Base-by-base conservation (phyloP, 768 basidiomycete species). In the Kondoa subrosea region DNA sequence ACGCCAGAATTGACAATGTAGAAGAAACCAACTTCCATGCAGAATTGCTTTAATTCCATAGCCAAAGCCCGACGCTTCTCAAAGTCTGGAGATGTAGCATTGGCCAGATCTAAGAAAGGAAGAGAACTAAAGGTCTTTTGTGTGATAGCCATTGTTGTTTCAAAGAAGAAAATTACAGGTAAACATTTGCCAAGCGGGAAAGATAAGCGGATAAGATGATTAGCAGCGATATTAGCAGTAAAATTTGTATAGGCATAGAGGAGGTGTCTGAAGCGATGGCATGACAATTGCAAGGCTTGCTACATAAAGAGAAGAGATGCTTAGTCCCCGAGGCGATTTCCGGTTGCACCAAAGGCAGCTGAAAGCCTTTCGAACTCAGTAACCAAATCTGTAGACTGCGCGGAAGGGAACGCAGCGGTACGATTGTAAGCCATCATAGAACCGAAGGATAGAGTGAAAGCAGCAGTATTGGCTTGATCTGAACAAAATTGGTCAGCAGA, bases 1-100 rank as follows among this genome's bases (percentile, higher is more conserved):
- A 74, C 68, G 14, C 72, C 73, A 33, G n/a, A n/a, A n/a, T n/a
- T n/a, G n/a, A n/a, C n/a, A 59, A 73, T 61, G 66, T 73, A 73
- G 65, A 72, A 70, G 66, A 71, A 73, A 1, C 71, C 71, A 2
- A 29, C 2, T 17, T 67, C 57, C 29, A 12, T 0, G 26, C 63
- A 32, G 17, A 61, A 67, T 27, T 64, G 31, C 57, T 70, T 67
- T 12, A 72, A 40, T 58, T 71, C 68, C 1, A n/a, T 34, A 0
- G 72, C 72, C 4, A 73, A 56, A 1, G 64, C 71, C 61, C 69
- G 67, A 25, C 72, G 66, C 14, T 68, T 64, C 4, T 64, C 58
- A n/a, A 56, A 40, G 26, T 31, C 25, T 2, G 62, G 14, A 1
- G 32, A 64, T n/a, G 34, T 3, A 2, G 66, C 25, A 1, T 56